These are phyloP conservation scores for Ambispora gerdemannii DNA, from an alignment of 192 early-diverging fungal genomes.

Conservation along the genomic window DNA sequence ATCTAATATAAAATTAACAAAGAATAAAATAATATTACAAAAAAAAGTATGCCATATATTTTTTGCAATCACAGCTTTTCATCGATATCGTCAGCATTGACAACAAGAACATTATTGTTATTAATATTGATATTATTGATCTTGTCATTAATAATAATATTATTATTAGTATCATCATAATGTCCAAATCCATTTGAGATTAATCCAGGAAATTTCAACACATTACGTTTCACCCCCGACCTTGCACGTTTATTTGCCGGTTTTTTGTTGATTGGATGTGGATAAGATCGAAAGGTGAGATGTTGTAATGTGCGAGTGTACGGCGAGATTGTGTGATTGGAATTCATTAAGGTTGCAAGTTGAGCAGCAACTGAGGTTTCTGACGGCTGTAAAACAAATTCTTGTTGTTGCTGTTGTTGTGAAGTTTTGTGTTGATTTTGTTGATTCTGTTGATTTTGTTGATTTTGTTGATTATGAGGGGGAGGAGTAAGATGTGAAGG, in stretches of 20 bases:
- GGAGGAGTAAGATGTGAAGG: not conserved
- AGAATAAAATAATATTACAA: too few relatives aligned
- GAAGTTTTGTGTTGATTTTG: not conserved
- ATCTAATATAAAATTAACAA: too few relatives aligned
- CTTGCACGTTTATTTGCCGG: slow-evolving; percentile 12
- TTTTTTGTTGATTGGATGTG: slow-evolving; percentile 37
- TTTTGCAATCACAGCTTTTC: too few relatives aligned
- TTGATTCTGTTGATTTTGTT: slow-evolving; percentile 24
- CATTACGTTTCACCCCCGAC: slow-evolving; percentile 12
- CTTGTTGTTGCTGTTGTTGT: slow-evolving; percentile 24
- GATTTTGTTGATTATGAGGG: not conserved
- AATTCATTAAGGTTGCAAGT: slow-evolving; percentile 76
- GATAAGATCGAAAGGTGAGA: slow-evolving; percentile 69
- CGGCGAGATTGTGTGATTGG: slow-evolving; percentile 86
- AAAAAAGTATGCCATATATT: too few relatives aligned
- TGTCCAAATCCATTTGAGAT: slow-evolving; percentile 7
- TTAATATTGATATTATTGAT: too few relatives aligned
- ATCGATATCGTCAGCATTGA: too few relatives aligned
- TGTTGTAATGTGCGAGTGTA: slow-evolving; percentile 78
- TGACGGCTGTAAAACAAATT: slow-evolving; percentile 65
- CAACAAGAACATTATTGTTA: too few relatives aligned
- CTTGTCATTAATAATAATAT: slow-evolving; percentile 1
- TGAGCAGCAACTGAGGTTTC: slow-evolving; percentile 83
- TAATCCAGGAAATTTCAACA: slow-evolving; percentile 12
- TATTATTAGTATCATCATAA: slow-evolving; percentile 5